Conservation (phyloP, 345 rosid species). For the Kernera saxatilis region DNA sequence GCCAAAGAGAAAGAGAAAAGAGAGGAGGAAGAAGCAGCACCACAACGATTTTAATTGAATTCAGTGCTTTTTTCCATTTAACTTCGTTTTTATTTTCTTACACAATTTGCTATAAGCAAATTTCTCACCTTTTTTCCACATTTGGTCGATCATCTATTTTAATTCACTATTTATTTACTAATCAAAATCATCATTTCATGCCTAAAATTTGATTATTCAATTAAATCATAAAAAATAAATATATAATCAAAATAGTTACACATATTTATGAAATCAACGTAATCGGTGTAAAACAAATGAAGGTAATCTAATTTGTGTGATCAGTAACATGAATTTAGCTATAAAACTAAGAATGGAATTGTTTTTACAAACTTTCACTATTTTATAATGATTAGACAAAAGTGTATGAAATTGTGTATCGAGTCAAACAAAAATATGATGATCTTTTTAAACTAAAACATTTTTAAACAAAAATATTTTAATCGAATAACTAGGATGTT, state of each 20-base stretch:
- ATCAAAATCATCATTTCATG: background rate
- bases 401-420: too few relatives aligned
- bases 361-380: background rate
- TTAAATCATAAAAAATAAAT: background rate
- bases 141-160: background rate
- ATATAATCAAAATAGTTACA: background rate
- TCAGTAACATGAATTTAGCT: too few relatives aligned
- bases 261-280: too few relatives aligned
- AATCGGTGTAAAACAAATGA: too few relatives aligned
- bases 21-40: slow-evolving; percentile 7
- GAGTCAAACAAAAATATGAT: background rate
- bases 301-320: background rate
- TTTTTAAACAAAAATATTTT: too few relatives aligned
- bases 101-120: background rate
- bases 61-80: background rate
- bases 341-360: background rate
- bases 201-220: background rate
- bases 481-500: slow-evolving; percentile 19
- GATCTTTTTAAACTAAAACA: too few relatives aligned
- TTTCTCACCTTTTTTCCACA: background rate
- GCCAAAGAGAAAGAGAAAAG: slow-evolving; percentile 9
- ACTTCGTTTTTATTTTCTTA: background rate
- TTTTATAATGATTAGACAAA: background rate
- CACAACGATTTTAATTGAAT: slow-evolving; percentile 17
- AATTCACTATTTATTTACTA: background rate